A percentile compares a stretch with the other conserved stretches of the same genome.
phyloP scores from a whole-genome alignment of 2,329 filamentous ascomycete genomes.

The Stagonosporopsis chrysanthemi region DNA sequence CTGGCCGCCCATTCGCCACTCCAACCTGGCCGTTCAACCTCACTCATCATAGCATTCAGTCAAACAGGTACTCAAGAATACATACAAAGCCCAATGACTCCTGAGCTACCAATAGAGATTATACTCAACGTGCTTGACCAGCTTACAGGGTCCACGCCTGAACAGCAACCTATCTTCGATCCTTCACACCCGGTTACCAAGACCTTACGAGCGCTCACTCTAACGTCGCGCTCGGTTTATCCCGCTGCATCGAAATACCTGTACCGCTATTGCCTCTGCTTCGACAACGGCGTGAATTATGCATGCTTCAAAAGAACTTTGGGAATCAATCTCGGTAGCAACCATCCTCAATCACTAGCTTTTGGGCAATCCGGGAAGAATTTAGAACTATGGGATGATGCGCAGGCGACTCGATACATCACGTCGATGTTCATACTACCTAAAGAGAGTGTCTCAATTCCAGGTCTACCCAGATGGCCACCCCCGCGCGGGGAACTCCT shows the following conservation, averaged over 20 bases:
- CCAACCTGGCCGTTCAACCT: too few relatives aligned
- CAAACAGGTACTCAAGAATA: neutral
- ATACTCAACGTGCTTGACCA: conserved; percentile 40
- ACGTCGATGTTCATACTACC: conserved; percentile 36
- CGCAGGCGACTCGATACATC: conserved; percentile 22
- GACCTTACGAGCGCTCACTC: conserved; percentile 35
- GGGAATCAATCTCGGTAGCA: conserved; percentile 26
- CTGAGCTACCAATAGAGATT: conserved; percentile 33
- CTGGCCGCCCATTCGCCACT: too few relatives aligned
- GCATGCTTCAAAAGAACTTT: conserved; percentile 35
- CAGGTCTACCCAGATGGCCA: neutral
- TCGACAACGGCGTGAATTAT: conserved; percentile 29
- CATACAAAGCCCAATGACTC: neutral
- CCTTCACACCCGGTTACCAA: conserved; percentile 29
- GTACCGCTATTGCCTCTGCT: conserved; percentile 36
- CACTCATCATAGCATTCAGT: neutral
- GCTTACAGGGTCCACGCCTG: conserved; percentile 29
- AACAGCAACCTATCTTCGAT: conserved; percentile 30
- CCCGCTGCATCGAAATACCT: conserved; percentile 35
- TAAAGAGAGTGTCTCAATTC: conserved; percentile 5
- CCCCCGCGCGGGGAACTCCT: conserved; percentile 35
- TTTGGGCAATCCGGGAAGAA: conserved; percentile 32
- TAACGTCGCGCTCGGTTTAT: conserved; percentile 33
- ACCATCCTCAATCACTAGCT: conserved; percentile 32
- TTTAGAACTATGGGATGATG: conserved; percentile 23